Evolutionary conservation across 2,329 filamentous ascomycete genomes (phyloP), one percentile per base, ranked within the genome.

Genomic region (Colletotrichum noveboracense): DNA sequence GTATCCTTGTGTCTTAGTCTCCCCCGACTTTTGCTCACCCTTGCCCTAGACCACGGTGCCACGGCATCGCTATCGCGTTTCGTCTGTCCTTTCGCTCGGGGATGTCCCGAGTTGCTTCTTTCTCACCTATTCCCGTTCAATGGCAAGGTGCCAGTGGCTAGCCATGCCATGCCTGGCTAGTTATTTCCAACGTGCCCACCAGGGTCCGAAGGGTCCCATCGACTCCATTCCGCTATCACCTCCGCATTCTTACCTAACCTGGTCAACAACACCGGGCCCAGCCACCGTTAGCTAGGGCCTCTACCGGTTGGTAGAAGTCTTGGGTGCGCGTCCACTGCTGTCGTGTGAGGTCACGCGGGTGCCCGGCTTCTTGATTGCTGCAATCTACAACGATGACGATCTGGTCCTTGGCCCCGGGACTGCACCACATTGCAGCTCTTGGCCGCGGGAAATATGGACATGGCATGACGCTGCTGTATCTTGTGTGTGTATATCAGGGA

Each of bases 201-300:
- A 52, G 26, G 56, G 43, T 52, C 13, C 28, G 18, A 61, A 70
- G 36, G n/a, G 26, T 65, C 34, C 58, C 68, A 24, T 61, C 36
- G 34, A n/a, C 55, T 32, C 68, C 58, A 30, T 32, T 32, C 68
- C 65, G 64, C 43, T 60, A 75, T 73, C 74, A 64, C 70, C 70
- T 75, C 74, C 74, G 64, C 70, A 65, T 73, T 65, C 74, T 75
- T 69, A 65, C 74, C 74, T 38, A 75, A 68, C 73, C 21, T 34
- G 73, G 73, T 62, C 73, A 75, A 68, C 70, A 73, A 65, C 64
- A 69, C 73, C 70, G 24, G 30, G 3, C 32, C 70, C 70, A 58
- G 64, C 64, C 64, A 73, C 73, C 43, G 58, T 21, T 36, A 56
- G 43, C 55, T 48, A 43, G 64, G 65, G 65, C 38, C 55, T 30